Base-by-base conservation (phyloP, 2,329 filamentous ascomycete species). In the Xylariales sp. region DNA sequence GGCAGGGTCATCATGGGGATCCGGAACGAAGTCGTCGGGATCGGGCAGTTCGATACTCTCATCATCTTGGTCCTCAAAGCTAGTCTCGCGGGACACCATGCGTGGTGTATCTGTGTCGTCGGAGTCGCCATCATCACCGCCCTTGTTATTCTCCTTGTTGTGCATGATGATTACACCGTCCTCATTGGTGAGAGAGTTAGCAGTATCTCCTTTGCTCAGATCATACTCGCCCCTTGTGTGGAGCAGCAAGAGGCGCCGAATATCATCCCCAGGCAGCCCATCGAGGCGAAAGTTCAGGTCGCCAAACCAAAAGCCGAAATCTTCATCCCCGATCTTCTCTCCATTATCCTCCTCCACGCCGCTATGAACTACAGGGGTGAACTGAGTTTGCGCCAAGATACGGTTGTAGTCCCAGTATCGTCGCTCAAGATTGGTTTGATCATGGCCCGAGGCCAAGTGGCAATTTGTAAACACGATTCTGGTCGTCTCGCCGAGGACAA, bases 241-340 rank as follows among this genome's bases (percentile, higher is more conserved):
- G 5, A 96, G 72, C 54, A 83, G 85, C 25, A 98, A 70, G 6
- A 97, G 67, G 33, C 85, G 78, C 21, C 91, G 78, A 32, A 98
- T 93, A 57, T 98, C 93, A 25, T 93, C 85, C 1, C 89, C 90
- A 0, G 91, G 87, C 33, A 97, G 76, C 30, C 84, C 87, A 35
- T 94, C 88, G 1, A 98, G 72, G 21, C 93, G 80, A 56, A 96
- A 98, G 58, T 98, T 98, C 29, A 98, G 71, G 59, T 98, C 93
- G 6, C 93, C 93, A 54, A 95, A 87, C 88, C 91, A 97, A 54
- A 98, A 96, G 0, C 83, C 81, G 63, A 96, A 89, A 55, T 98
- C 93, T 48, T 95, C 91, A 27, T 94, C 86, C 1, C 88, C 90
- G 46, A 98, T 83, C 24, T 70, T 76, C 36, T 85, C 80, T 1